Base-by-base conservation (phyloP, 306 rosid genomes). In the Mimosa pudica region DNA sequence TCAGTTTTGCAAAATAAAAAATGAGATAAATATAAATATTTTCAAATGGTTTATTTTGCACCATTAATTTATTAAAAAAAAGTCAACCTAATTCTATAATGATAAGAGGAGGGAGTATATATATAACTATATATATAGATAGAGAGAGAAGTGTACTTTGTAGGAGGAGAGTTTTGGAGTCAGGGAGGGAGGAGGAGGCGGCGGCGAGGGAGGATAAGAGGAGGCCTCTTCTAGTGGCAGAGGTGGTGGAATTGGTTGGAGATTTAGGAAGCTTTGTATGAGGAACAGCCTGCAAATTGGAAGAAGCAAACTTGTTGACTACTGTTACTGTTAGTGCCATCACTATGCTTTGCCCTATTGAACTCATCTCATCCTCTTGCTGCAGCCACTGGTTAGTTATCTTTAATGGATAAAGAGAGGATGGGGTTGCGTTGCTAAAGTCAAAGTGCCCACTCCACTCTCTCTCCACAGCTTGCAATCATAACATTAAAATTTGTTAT, bases 281-380 rank as follows among this genome's bases (percentile, higher is more conserved):
- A 10, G 80, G 92, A 77, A 89, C 92, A 12, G 95, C 90, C 72
- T 88, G 97, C 57, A 91, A 78, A 78, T 92, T 94, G 2, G 95
- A 92, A 11, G 91, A 94, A 75, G 90, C 93, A 78, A 79, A 85
- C 80, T 86, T 92, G 93, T 94, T 94, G 36, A 92, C 87, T 3
- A 92, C 87, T 3, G 97, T 87, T 16, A 86, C 89, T 47, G 97
- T 90, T 33, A 92, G 81, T 20, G 98, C 97, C 98, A 95, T 95
- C 86, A 91, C 65, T 51, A 89, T 86, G 87, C 82, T 91, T 73
- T 94, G 97, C 38, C 97, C 89, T 14, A 86, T 78, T 20, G 93
- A 91, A 78, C 97, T 89, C 97, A 92, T 94, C 6, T n/a, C 55
- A 17, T 46, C 48, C 80, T 35, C 48, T 54, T 17, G n/a, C 51